phyloP scores from a whole-genome alignment of 768 basidiomycete genomes.

The Leccinum subgranulosum region DNA sequence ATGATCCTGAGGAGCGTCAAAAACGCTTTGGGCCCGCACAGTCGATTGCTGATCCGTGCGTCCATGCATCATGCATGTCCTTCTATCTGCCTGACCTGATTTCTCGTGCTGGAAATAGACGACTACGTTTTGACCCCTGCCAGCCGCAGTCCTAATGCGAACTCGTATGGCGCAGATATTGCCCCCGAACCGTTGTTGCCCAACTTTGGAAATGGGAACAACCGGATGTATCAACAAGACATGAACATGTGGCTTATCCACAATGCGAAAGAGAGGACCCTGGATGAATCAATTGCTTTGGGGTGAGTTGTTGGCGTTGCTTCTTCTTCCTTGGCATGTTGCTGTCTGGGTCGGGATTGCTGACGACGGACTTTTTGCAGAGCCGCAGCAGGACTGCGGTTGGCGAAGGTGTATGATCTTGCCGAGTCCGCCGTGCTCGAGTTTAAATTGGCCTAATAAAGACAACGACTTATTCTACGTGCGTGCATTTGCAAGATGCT shows the following conservation, averaged over 20 bases:
- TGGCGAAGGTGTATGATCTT: constrained; percentile 28
- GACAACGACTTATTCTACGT: background rate
- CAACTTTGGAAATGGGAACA: constrained; percentile 43
- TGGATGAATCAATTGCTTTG: constrained; percentile 38
- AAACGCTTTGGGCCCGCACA: constrained; percentile 27
- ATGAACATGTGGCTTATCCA: constrained; percentile 43
- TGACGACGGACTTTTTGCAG: constrained; percentile 6
- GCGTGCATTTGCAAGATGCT: background rate
- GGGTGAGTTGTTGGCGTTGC: constrained; percentile 17
- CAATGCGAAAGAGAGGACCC: constrained; percentile 42
- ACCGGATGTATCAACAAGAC: constrained; percentile 42
- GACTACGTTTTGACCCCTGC: constrained; percentile 20
- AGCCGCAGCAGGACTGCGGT: constrained; percentile 14
- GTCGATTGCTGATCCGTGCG: constrained; percentile 34
- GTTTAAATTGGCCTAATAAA: constrained; percentile 17
- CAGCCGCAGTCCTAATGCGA: constrained; percentile 1
- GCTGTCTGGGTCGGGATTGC: background rate
- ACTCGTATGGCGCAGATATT: constrained; percentile 16
- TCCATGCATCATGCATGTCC: background rate
- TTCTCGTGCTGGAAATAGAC: constrained; percentile 6
- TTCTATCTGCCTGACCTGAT: background rate
- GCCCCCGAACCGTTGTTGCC: constrained; percentile 47
- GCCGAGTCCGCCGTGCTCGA: constrained; percentile 25
- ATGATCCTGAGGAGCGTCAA: constrained; percentile 30
- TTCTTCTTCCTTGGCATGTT: background rate